Percentiles rank a stretch among this genome's conserved stretches.
phyloP scores from a whole-genome alignment of 2,329 filamentous ascomycete species.

The Aspergillus tanneri region DNA sequence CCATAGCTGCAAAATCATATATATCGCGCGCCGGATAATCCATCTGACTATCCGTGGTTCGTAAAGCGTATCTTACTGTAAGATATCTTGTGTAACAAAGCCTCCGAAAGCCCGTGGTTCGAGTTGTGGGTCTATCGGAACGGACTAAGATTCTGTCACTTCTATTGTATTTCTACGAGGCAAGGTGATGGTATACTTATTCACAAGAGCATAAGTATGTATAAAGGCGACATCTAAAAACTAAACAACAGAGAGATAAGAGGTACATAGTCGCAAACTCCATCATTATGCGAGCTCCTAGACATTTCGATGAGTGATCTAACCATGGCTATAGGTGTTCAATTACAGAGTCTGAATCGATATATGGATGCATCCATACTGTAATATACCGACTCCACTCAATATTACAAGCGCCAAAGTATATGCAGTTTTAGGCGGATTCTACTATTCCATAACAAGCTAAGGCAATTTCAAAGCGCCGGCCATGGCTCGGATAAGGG shows the following conservation, averaged over 20 bases:
- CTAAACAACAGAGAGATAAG: no score
- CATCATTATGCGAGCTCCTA: no score
- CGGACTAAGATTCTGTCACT: not conserved
- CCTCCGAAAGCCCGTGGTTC: constrained; percentile 7
- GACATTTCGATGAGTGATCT: no score
- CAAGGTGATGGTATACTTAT: no score
- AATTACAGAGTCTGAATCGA: not conserved
- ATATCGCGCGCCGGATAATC: constrained; percentile 6
- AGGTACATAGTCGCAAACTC: no score
- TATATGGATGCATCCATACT: not conserved
- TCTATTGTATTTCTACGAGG: no score
- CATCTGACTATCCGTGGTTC: constrained; percentile 9
- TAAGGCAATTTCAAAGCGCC: constrained; percentile 15
- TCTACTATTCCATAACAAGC: constrained; percentile 14
- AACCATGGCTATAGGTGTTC: no score
- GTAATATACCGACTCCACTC: not conserved
- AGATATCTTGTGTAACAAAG: constrained; percentile 9
- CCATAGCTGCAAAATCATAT: not conserved
- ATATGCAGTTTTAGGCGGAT: constrained; percentile 21
- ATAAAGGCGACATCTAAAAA: no score
- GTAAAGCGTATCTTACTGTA: constrained; percentile 6
- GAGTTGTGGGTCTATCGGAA: not conserved
- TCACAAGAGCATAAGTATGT: no score
- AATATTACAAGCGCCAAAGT: constrained; percentile 7
- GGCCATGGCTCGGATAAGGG: constrained; percentile 16